Conservation (phyloP, 192 early-diverging fungal species). For the Backusella tarrabulga region DNA sequence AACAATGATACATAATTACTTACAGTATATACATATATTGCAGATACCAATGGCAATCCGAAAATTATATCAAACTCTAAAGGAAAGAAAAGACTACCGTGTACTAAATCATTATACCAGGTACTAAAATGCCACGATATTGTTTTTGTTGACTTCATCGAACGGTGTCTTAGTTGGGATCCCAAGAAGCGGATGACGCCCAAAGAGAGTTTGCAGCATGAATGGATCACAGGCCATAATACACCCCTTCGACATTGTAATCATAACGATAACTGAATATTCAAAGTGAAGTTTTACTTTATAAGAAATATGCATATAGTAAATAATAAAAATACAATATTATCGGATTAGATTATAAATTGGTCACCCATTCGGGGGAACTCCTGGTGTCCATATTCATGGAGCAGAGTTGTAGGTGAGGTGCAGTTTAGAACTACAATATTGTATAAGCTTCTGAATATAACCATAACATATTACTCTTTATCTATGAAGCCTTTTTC, state of each 20-base stretch:
- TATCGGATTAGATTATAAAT: too few relatives aligned
- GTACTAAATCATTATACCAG: constrained; percentile 75
- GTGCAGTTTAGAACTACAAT: too few relatives aligned
- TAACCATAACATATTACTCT: too few relatives aligned
- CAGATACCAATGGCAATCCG: constrained; percentile 57
- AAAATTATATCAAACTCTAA: constrained; percentile 78
- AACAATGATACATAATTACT: background rate
- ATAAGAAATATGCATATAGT: background rate
- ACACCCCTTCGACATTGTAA: background rate
- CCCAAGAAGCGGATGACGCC: constrained; percentile 87
- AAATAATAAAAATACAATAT: background rate
- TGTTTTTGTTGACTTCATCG: constrained; percentile 87
- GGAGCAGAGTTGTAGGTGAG: too few relatives aligned
- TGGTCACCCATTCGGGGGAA: too few relatives aligned
- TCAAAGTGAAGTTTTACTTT: background rate
- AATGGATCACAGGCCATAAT: constrained; percentile 57
- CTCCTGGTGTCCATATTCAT: too few relatives aligned
- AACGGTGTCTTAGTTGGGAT: constrained; percentile 86
- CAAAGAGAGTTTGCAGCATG: constrained; percentile 80
- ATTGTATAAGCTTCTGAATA: too few relatives aligned
- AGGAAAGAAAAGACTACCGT: constrained; percentile 84
- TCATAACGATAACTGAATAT: background rate
- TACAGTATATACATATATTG: constrained; percentile 8
- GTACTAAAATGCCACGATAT: constrained; percentile 76
- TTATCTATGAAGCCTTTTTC: too few relatives aligned